phyloP scores from a whole-genome alignment of 495 filamentous ascomycete species.

The Aspergillus coremiiformis region DNA sequence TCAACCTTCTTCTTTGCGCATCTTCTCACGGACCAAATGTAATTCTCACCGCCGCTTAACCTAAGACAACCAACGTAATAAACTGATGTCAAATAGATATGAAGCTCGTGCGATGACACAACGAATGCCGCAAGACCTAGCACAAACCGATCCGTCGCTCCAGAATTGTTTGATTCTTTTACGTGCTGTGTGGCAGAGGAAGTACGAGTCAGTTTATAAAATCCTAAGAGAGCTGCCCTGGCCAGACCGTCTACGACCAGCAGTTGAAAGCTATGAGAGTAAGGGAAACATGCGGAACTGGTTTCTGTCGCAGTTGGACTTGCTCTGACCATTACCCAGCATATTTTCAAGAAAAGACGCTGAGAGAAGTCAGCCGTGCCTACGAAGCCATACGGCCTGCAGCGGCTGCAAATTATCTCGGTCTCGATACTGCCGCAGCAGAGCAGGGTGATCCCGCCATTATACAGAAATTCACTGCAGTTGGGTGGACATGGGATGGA shows the following conservation, averaged over 20 bases:
- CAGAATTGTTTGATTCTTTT: conserved; percentile 41
- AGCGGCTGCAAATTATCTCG: conserved; percentile 39
- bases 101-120: conserved; percentile 47
- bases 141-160: conserved; percentile 34
- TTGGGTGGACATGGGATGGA: conserved; percentile 43
- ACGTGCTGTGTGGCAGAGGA: conserved; percentile 43
- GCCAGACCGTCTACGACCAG: conserved; percentile 30
- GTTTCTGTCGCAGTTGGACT: neutral
- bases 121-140: conserved; percentile 36
- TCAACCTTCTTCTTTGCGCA: conserved; percentile 46
- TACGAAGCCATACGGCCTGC: conserved; percentile 44
- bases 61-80: conserved; percentile 3
- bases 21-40: conserved; percentile 47
- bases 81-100: conserved; percentile 21
- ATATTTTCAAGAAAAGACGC: conserved; percentile 42
- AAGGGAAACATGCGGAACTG: conserved; percentile 3
- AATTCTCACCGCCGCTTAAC: conserved; percentile 6
- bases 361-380: conserved; percentile 39
- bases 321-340: conserved; percentile 10
- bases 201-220: conserved; percentile 37
- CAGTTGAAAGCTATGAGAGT: conserved; percentile 41
- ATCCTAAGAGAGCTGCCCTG: conserved; percentile 37
- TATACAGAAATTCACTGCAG: conserved; percentile 33
- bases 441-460: conserved; percentile 24
- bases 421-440: conserved; percentile 30